Evolutionary conservation across 352 stramenopile genomes (phyloP).

Genomic region (Bremia lactucae): DNA sequence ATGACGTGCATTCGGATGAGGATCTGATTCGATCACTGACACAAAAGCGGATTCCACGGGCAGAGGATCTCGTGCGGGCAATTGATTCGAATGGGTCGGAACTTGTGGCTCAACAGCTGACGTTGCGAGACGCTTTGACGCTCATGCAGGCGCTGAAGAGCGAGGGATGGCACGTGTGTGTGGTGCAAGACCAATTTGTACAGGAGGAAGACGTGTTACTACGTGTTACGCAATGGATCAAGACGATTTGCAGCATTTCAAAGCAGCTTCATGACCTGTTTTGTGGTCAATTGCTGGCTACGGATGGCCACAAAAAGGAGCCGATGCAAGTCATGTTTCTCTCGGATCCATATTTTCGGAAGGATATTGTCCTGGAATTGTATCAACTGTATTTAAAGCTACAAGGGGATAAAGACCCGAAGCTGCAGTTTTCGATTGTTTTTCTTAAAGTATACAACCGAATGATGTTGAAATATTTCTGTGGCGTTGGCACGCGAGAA

Average conservation of each 20-base stretch:
- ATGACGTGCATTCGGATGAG: constrained; percentile 97
- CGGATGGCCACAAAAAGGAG: constrained; percentile 31
- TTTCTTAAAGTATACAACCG: constrained; percentile 80
- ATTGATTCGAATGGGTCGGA: constrained; percentile 74
- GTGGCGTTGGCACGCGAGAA: constrained; percentile 80
- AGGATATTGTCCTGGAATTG: constrained; percentile 84
- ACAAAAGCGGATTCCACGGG: constrained; percentile 50
- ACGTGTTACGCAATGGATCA: constrained; percentile 66
- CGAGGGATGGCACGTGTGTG: constrained; percentile 77
- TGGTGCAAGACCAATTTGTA: constrained; percentile 61
- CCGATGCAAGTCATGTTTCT: constrained; percentile 87
- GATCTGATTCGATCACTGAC: constrained; percentile 91
- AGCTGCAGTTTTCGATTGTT: constrained; percentile 86
- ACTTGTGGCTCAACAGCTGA: constrained; percentile 45
- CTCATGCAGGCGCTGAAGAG: constrained; percentile 72
- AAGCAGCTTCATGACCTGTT: constrained; percentile 55
- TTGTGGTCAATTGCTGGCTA: constrained; percentile 57
- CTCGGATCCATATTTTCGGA: constrained; percentile 91
- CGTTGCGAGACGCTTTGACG: constrained; percentile 43
- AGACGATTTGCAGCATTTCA: constrained; percentile 45
- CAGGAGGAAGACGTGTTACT: constrained; percentile 58
- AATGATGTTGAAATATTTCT: constrained; percentile 85
- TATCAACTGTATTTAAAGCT: constrained; percentile 93
- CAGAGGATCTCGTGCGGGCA: constrained; percentile 46
- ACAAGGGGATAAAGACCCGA: constrained; percentile 90